Percentiles rank a stretch among this genome's conserved stretches.
Conservation (phyloP, 371 early-diverging fungal genomes). For the Rhizopus stolonifer region DNA sequence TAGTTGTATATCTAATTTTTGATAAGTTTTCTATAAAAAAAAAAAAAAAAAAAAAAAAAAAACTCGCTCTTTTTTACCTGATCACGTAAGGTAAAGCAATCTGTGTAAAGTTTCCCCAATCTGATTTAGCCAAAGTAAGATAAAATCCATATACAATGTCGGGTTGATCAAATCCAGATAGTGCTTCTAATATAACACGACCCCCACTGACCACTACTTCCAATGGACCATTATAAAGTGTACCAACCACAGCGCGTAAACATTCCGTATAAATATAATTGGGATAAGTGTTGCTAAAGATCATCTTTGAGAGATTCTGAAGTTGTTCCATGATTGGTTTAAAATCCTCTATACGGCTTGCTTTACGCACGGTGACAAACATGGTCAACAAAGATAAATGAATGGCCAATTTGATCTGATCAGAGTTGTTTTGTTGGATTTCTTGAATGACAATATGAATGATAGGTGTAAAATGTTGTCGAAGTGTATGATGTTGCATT, state of each 20-base stretch:
- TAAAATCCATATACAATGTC: constrained; percentile 64
- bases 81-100: constrained; percentile 69
- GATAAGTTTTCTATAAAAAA: background rate
- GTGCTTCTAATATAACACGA: constrained; percentile 57
- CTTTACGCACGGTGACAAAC: constrained; percentile 59
- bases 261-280: constrained; percentile 26
- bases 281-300: constrained; percentile 20
- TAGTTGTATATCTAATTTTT: constrained; percentile 40
- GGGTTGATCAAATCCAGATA: constrained; percentile 53
- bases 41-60: background rate
- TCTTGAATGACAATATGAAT: constrained; percentile 51
- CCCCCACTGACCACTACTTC: constrained; percentile 63
- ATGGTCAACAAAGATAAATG: constrained; percentile 47
- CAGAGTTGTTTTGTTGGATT: constrained; percentile 25
- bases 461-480: constrained; percentile 53
- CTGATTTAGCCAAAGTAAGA: constrained; percentile 60
- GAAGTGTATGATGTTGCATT: constrained; percentile 55
- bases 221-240: constrained; percentile 59
- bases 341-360: constrained; percentile 54
- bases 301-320: constrained; percentile 28
- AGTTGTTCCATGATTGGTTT: constrained; percentile 34
- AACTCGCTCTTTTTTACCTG: too few species aligned
- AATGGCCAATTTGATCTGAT: constrained; percentile 41
- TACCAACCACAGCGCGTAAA: constrained; percentile 25
- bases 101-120: constrained; percentile 69